Evolutionary conservation across 2,329 filamentous ascomycete species (phyloP), one percentile per base, ranked within the genome.

Genomic region (Sporothrix pseudoabietina): DNA sequence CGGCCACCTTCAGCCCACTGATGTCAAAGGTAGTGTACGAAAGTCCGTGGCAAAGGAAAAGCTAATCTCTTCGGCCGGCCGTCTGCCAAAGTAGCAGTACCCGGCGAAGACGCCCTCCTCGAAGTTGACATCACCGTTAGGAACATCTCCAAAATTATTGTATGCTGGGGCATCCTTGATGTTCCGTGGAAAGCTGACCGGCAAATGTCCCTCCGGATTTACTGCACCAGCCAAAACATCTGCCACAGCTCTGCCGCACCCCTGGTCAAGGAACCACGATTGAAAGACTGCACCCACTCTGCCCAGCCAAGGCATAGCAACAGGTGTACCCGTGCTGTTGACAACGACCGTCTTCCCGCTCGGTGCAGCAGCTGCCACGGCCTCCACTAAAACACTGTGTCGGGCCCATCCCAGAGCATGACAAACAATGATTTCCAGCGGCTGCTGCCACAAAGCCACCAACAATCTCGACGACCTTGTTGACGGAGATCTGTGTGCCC

Each of bases 101-200:
- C 92, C 93, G 44, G 95, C 85, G 80, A 93, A 95, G 55, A 96
- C 84, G 74, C 93, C 92, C 80, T 95, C 93, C 52, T 91, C 91
- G 78, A 95, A 95, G 0, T 93, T 83, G 0, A 91, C 89, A 72
- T 91, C 86, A 54, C 9, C 16, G 12, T n/a, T 94, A 92, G 14
- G 87, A 35, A 35, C 35, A 35, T 35, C 87, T 44, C 86, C 83
- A 80, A 90, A 95, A 83, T 94, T 94, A 77, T 93, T 84, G 81
- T 90, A 94, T 0, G 91, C 88, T 0, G 92, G 92, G 74, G 91
- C 93, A 77, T 94, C 90, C 78, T 91, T 87, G 0, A 91, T 79
- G 16, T 85, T 84, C 70, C 84, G 85, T 0, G 93, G 93, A 82
- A 94, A 94, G 22, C 44, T 69, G 26, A 90, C 86, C 2, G 90